phyloP scores from a whole-genome alignment of 495 filamentous ascomycete genomes.

The Jackrogersella multiformis region DNA sequence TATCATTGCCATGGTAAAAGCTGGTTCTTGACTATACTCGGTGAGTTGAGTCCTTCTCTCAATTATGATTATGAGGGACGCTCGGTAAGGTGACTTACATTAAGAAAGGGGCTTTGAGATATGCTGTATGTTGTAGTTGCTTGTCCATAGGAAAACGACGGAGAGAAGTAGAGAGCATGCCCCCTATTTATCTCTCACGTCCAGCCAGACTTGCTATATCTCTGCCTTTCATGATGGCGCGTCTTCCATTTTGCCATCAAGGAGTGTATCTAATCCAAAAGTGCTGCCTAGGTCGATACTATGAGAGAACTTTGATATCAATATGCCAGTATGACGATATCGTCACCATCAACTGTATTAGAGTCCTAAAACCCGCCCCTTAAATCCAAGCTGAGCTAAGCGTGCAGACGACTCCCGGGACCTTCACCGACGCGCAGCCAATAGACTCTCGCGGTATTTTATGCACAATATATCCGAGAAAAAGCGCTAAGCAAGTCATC shows the following conservation, averaged over 20 bases:
- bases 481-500: not conserved
- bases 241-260: not conserved
- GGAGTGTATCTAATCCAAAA: not conserved
- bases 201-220: too few species aligned
- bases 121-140: not conserved
- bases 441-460: not conserved
- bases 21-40: not conserved
- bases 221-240: not conserved
- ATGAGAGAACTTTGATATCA: not conserved
- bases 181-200: not conserved
- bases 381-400: not conserved
- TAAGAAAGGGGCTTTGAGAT: not conserved
- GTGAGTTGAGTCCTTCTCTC: not conserved
- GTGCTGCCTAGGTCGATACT: not conserved
- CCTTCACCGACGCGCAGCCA: not conserved
- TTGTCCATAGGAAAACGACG: not conserved
- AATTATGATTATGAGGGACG: not conserved
- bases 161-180: not conserved
- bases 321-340: not conserved
- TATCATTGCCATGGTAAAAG: slow-evolving; percentile 16
- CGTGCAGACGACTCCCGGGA: not conserved
- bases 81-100: not conserved
- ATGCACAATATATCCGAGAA: slow-evolving; percentile 11
- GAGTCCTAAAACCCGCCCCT: slow-evolving; percentile 3
- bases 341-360: not conserved